Evolutionary conservation across 176 grass and related monocot genomes (phyloP), one percentile per base, ranked within the genome.

Genomic region (Themeda triandra): DNA sequence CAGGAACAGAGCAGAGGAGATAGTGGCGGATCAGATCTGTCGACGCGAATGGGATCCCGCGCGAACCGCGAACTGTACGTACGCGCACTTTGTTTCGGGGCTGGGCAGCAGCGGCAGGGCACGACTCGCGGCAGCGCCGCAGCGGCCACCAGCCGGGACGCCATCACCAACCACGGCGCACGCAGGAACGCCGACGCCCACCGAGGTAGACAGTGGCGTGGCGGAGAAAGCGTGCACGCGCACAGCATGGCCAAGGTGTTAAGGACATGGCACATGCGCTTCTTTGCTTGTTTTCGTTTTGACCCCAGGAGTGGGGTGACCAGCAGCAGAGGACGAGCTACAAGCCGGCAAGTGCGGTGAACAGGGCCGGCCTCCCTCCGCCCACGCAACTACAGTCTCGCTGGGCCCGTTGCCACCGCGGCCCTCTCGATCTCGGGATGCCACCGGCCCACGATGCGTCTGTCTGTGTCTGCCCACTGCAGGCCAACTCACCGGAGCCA

Each of bases 361-460:
- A 51, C 48, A 51, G 81, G 87, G 51, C 39, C 46, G 25, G 63
- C 19, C 66, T n/a, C 66, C 9, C 70, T 10, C n/a, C n/a, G n/a
- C n/a, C n/a, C n/a, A n/a, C n/a, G n/a, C n/a, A n/a, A n/a, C n/a
- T n/a, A n/a, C n/a, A n/a, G n/a, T n/a, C n/a, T n/a, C n/a, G n/a
- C n/a, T n/a, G n/a, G n/a, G 29, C 69, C 82, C 82, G 10, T 75
- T 11, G 4, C 9, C 6, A 71, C n/a, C 13, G 4, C 24, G 41
- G 88, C 63, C 63, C 54, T 56, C 68, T 41, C 6, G 62, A 13
- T 44, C 69, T 71, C n/a, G 56, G 49, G 73, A 19, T 21, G 23
- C 83, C 83, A 81, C 83, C 71, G 78, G 82, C 82, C 88, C 78
- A 80, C 76, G 86, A 69, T 15, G 10, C n/a, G 23, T 12, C 24